Conservation (phyloP, 2,329 filamentous ascomycete genomes). For the Mariannaea elegans region DNA sequence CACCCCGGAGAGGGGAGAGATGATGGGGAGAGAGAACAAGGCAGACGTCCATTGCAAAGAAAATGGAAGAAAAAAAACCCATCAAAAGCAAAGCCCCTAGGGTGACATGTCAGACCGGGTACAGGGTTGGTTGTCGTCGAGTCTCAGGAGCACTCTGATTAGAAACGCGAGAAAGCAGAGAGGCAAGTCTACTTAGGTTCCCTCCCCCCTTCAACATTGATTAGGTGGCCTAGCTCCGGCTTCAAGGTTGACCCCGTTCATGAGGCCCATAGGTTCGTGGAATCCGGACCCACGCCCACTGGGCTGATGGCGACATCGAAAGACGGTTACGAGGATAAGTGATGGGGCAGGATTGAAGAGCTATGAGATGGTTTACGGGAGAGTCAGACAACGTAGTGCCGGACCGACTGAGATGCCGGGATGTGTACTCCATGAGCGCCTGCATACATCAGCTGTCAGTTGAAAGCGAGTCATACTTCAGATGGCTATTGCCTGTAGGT, state of each 20-base stretch:
- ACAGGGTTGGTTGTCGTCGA: conserved; percentile 18
- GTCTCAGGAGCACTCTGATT: conserved; percentile 17
- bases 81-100: conserved; percentile 21
- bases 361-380: neutral
- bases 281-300: conserved; percentile 23
- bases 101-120: conserved; percentile 20
- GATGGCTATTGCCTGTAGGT: conserved; percentile 16
- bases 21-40: conserved; percentile 13
- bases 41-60: conserved; percentile 16
- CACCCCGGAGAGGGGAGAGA: conserved; percentile 15
- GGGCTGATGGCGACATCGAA: conserved; percentile 25
- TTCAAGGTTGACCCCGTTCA: conserved; percentile 29
- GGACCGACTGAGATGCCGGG: conserved; percentile 10
- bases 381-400: conserved; percentile 10
- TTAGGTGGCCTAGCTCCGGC: conserved; percentile 18
- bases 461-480: conserved; percentile 18
- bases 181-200: conserved; percentile 24
- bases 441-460: conserved; percentile 20
- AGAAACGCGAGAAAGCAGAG: conserved; percentile 23
- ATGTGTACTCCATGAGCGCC: conserved; percentile 10
- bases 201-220: conserved; percentile 8
- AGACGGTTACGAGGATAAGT: conserved; percentile 9
- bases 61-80: conserved; percentile 7
- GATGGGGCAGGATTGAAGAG: conserved; percentile 10
- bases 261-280: conserved; percentile 21